Evolutionary conservation across 2,329 filamentous ascomycete species (phyloP), one percentile per base, ranked within the genome.

Genomic region (Podosphaera xanthii): DNA sequence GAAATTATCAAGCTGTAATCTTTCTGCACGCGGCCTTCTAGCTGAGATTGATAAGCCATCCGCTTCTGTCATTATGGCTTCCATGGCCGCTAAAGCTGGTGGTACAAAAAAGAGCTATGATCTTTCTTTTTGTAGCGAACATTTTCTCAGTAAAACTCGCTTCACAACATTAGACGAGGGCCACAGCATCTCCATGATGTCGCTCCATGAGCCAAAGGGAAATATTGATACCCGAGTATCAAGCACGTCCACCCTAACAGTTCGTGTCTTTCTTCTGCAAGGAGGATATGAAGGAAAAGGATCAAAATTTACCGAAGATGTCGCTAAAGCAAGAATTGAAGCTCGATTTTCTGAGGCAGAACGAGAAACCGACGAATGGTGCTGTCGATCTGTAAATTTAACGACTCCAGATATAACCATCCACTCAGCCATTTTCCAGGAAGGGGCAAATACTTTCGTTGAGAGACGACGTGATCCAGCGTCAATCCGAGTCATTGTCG

Each of bases 41-140:
- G 82, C 89, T 2, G 89, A 96, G 66, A 77, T 96, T 42, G 90
- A 96, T 67, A 90, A 86, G 66, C 85, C 84, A 31, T 84, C 81
- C 1, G 76, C 81, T 1, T 79, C 81, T 46, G 77, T 77, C 2
- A 72, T 84, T 60, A 75, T 83, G 61, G 77, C 78, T 34, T 80
- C 79, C 8, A 80, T 82, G 75, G 82, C 79, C 9, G 81, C 82
- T 61, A 77, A 77, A 33, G 80, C 76, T 35, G 80, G 76, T 38
- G 81, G 81, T 0, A 75, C 76, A 8, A 77, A 78, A 9, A 74
- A 68, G 44, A 65, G 76, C 0, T 83, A 82, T 62, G 87, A 94
- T 54, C 79, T 94, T 54, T 78, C 78, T 0, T 92, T 94, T 66
- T 77, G 79, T 8, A 85, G 86, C 31, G 86, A 85, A 72, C 78